A percentile compares a stretch with the other conserved stretches of the same genome.
These are phyloP conservation scores for Claviceps citrina DNA, from an alignment of 2,329 filamentous ascomycete genomes.

Conservation along the genomic window DNA sequence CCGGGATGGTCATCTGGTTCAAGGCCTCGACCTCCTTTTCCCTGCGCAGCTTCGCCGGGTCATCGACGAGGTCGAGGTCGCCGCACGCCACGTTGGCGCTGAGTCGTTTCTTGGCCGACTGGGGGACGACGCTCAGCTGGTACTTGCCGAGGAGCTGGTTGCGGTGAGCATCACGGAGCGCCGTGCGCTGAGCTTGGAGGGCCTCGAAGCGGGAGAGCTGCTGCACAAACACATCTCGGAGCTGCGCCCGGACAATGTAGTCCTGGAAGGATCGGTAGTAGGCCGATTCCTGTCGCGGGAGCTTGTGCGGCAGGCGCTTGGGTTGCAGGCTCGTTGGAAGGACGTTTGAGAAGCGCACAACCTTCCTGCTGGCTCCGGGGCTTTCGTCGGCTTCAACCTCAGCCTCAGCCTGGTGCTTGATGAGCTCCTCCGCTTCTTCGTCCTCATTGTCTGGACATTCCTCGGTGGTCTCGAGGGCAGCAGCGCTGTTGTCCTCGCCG, in stretches of 20 bases:
- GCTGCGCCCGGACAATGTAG: slow-evolving; percentile 48
- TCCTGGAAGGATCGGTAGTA: slow-evolving; percentile 82
- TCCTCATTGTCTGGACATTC: slow-evolving; percentile 21
- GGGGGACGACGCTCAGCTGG: slow-evolving; percentile 55
- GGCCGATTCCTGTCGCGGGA: slow-evolving; percentile 50
- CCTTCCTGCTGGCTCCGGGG: slow-evolving; percentile 43
- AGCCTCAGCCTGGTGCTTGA: too few species aligned
- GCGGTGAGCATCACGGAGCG: slow-evolving; percentile 55
- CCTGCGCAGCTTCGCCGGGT: slow-evolving; percentile 45
- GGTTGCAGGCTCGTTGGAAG: slow-evolving; percentile 30
- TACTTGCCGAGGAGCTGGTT: slow-evolving; percentile 76
- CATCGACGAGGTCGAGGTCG: slow-evolving; percentile 47
- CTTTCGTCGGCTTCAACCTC: slow-evolving; percentile 15
- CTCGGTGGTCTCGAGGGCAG: slow-evolving; percentile 23
- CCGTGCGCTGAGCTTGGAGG: slow-evolving; percentile 67
- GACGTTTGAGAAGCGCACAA: slow-evolving; percentile 55
- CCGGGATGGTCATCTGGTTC: slow-evolving; percentile 47
- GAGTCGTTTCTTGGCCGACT: slow-evolving; percentile 55
- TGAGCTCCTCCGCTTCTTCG: slow-evolving; percentile 9
- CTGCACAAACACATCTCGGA: slow-evolving; percentile 68
- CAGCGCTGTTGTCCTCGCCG: slow-evolving; percentile 23
- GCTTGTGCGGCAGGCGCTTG: slow-evolving; percentile 35
- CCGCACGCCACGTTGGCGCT: slow-evolving; percentile 59
- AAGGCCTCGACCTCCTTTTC: slow-evolving; percentile 74
- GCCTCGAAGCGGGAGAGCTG: slow-evolving; percentile 76